Evolutionary conservation across 768 basidiomycete genomes (phyloP), one percentile per base, ranked within the genome.

Genomic region (Exidia glandulosa): DNA sequence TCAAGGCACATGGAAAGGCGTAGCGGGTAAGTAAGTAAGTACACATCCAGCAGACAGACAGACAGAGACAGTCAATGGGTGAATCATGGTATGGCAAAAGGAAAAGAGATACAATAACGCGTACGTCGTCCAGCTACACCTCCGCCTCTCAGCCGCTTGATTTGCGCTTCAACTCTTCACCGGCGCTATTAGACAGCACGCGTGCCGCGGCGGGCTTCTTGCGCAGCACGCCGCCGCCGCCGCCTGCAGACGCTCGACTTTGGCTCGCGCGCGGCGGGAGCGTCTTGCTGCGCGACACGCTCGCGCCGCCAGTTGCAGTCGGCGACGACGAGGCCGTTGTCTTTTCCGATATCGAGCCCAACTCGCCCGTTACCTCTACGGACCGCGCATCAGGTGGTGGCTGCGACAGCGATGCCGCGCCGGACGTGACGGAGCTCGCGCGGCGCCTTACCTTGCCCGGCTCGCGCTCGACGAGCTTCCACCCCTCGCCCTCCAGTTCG

Each of bases 381-480:
- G n/a, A n/a, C n/a, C n/a, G n/a, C n/a, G 41, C 10, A 14, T 23
- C 19, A 23, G 41, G 41, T 10, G 41, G 16, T 23, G 41, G 19
- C 19, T 45, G 16, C 16, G 41, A 23, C 41, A 19, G 41, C 41
- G 41, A 6, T 23, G 41, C 41, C 12, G 12, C 7, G 16, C 41
- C 41, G 41, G 41, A 45, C 41, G 41, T 45, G 16, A 45, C 41
- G 41, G 41, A 45, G 41, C 41, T 45, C 19, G 41, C 41, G 41
- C 41, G 41, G 19, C 41, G 41, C 41, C 41, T 45, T 23, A 45
- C 41, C 41, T 45, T 45, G 41, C 41, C 41, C 41, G 41, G 41
- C 41, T 45, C 41, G 41, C 41, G 41, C 41, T 63, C 62, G 25
- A 63, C 62, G 29, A 63, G 34, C 50, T 59, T 61, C 62, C 62